Conservation (phyloP, 208 protist genomes). For the Strigomonas culicis region DNA sequence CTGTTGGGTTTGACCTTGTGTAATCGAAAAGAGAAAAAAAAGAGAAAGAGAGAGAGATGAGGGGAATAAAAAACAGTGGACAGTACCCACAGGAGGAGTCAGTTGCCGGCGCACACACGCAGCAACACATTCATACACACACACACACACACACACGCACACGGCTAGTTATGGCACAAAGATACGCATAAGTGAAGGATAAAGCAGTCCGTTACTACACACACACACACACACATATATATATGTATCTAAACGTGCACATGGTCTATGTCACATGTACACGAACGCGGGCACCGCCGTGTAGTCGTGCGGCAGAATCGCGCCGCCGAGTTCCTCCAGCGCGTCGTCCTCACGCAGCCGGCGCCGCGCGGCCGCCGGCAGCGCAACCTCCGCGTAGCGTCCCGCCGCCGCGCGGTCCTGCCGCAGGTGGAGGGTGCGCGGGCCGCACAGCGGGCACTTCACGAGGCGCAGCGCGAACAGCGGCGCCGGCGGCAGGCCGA, state of each 20-base stretch:
- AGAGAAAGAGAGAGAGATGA: slow-evolving; percentile 12
- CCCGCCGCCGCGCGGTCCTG: neutral
- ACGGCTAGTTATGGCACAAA: no score
- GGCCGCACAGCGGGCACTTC: slow-evolving; percentile 46
- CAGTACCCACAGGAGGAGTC: neutral
- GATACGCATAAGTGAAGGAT: neutral
- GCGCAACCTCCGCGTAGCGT: neutral
- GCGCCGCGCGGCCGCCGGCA: slow-evolving; percentile 6
- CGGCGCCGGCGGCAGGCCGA: slow-evolving; percentile 9
- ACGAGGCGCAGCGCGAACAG: slow-evolving; percentile 31
- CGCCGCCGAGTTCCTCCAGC: neutral
- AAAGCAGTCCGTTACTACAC: slow-evolving; percentile 1
- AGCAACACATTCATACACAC: slow-evolving; percentile 7
- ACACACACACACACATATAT: slow-evolving; percentile 8
- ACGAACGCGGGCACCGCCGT: slow-evolving; percentile 38
- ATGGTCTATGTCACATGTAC: slow-evolving; percentile 21
- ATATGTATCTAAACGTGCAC: no score
- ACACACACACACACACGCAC: slow-evolving; percentile 11
- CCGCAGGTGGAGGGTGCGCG: slow-evolving; percentile 8
- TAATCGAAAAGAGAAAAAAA: slow-evolving; percentile 14
- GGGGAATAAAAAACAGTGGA: neutral
- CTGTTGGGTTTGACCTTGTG: neutral
- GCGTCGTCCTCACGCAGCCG: slow-evolving; percentile 9
- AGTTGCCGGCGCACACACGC: neutral
- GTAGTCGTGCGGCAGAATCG: slow-evolving; percentile 37